These are phyloP conservation scores for Aspergillus sp. DNA, from an alignment of 2,329 filamentous ascomycete species.

Conservation along the genomic window DNA sequence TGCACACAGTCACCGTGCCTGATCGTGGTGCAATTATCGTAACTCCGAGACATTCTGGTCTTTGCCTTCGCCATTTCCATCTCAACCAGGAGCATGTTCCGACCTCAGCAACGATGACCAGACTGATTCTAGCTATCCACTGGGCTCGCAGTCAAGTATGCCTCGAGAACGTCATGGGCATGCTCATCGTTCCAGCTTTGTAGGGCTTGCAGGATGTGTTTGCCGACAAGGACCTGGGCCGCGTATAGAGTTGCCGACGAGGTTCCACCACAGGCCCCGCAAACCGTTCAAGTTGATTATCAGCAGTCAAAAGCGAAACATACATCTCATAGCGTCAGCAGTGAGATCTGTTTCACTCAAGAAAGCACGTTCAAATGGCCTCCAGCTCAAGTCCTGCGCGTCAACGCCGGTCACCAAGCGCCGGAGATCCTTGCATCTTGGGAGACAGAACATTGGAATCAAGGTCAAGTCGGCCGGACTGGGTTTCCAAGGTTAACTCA, in stretches of 20 bases:
- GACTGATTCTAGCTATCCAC: neutral
- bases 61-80: too few relatives aligned
- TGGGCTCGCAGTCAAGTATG: neutral
- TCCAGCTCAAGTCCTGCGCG: neutral
- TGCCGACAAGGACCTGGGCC: neutral
- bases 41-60: neutral
- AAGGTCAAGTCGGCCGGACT: neutral
- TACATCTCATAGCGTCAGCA: neutral
- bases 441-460: neutral
- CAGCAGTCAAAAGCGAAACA: neutral
- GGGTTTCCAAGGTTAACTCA: neutral
- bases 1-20: neutral
- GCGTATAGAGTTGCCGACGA: neutral
- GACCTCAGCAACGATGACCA: neutral
- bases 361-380: neutral
- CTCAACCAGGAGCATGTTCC: neutral
- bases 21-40: neutral
- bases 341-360: neutral
- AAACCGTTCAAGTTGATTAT: neutral
- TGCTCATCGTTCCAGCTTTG: neutral
- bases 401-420: neutral
- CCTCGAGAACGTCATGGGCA: neutral
- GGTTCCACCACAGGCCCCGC: neutral
- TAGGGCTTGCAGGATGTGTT: neutral
- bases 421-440: slow-evolving; percentile 4